These are phyloP conservation scores for Globisporangium acanthophoron DNA, from an alignment of 352 stramenopile genomes.

Conservation along the genomic window DNA sequence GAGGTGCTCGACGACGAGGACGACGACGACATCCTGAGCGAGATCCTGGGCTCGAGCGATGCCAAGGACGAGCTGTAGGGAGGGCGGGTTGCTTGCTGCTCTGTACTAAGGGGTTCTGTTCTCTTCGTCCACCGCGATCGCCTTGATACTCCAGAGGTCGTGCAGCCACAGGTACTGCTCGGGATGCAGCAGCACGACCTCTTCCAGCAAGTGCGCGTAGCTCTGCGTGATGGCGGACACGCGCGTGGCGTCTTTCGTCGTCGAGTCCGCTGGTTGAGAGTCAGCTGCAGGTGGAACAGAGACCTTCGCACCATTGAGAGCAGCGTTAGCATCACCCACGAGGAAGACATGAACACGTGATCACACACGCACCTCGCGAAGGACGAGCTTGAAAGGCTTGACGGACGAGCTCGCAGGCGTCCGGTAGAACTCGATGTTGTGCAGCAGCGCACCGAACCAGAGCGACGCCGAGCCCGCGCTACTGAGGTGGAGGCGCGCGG, in stretches of 20 bases:
- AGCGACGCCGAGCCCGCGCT: slow-evolving; percentile 18
- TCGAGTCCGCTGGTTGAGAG: background rate
- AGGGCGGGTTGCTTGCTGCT: background rate
- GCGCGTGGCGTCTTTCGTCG: background rate
- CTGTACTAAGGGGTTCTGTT: no score
- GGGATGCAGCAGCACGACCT: slow-evolving; percentile 21
- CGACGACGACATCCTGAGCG: slow-evolving; percentile 84
- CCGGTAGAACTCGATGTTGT: slow-evolving; percentile 26
- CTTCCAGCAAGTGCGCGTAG: slow-evolving; percentile 34
- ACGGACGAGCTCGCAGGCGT: background rate
- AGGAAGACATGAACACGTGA: background rate
- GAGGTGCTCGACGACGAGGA: slow-evolving; percentile 77
- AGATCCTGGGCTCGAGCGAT: slow-evolving; percentile 54
- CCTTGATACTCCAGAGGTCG: slow-evolving; percentile 34
- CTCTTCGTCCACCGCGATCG: background rate
- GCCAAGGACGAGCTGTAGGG: slow-evolving; percentile 79
- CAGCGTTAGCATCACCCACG: background rate
- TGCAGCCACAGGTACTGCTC: slow-evolving; percentile 59
- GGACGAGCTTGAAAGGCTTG: slow-evolving; percentile 41
- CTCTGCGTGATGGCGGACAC: slow-evolving; percentile 23
- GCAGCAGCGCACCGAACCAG: slow-evolving; percentile 43
- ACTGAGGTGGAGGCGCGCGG: slow-evolving; percentile 28
- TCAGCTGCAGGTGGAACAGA: background rate
- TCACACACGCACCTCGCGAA: slow-evolving; percentile 20
- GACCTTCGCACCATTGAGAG: no score